A percentile compares a stretch with the other conserved stretches of the same genome.
Evolutionary conservation across 805 yeast species (phyloP).

Genomic region (Kodamaea neixiangensis): DNA sequence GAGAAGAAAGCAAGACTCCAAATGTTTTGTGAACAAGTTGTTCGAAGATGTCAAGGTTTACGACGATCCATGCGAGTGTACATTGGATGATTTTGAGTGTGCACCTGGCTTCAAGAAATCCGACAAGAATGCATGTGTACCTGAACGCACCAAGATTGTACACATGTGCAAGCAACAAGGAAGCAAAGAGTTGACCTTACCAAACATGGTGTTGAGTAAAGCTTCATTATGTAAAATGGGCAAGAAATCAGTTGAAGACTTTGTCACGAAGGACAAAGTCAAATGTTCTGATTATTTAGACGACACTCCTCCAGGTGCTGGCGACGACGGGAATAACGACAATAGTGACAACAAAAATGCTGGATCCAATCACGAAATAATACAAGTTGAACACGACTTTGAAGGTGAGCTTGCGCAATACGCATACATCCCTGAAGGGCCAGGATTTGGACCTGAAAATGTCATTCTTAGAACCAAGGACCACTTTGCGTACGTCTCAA

Average conservation of each 20-base stretch:
- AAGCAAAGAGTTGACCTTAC: constrained; percentile 24
- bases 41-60: constrained; percentile 47
- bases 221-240: constrained; percentile 47
- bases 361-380: constrained; percentile 29
- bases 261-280: constrained; percentile 29
- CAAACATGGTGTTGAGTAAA: constrained; percentile 44
- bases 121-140: constrained; percentile 45
- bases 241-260: constrained; percentile 20
- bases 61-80: constrained; percentile 65
- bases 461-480: constrained; percentile 58
- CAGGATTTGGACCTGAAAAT: constrained; percentile 33
- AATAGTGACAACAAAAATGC: constrained; percentile 11
- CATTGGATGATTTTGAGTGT: constrained; percentile 71
- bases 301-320: constrained; percentile 9
- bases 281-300: constrained; percentile 33
- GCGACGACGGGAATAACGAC: constrained; percentile 11
- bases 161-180: constrained; percentile 26
- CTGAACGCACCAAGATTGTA: constrained; percentile 27
- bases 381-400: constrained; percentile 43
- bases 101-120: constrained; percentile 44
- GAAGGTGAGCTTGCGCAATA: constrained; percentile 57
- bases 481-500: constrained; percentile 61
- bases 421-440: constrained; percentile 59
- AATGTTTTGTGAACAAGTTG: constrained; percentile 58
- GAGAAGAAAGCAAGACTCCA: constrained; percentile 64